Base-by-base conservation (phyloP, 805 yeast genomes). In the Myxozyma geophila region DNA sequence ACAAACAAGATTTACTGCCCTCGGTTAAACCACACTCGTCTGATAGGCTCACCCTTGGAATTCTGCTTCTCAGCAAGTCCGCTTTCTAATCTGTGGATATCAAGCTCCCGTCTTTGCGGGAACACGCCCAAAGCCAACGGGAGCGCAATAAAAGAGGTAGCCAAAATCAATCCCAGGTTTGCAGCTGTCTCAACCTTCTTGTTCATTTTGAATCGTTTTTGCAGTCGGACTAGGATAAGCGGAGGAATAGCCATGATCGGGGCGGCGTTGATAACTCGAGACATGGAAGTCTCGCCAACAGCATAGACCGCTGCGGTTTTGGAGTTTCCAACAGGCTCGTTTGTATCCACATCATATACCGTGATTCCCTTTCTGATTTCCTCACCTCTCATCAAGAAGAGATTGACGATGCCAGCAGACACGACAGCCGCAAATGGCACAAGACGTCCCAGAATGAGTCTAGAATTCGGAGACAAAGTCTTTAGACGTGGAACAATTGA, bases 361-460 rank as follows among this genome's bases (percentile, higher is more conserved):
- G 78, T 64, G 61, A 78, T 78, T 19, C 81, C 81, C 58, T 71
- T 88, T 70, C 85, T 86, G 73, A 95, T 87, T 77, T 95, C 99
- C 76, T 92, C 96, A 62, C 93, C 85, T 79, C 99, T 86, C 99
- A 95, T 95, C 64, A 96, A 82, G 72, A 90, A 91, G n/a, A 95
- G 97, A 70, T 95, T 95, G 46, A 92, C 96, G 40, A 95, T 81
- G 74, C 99, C 98, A 0, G 99, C 99, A 58, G 95, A 87, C 0
- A 92, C 98, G 41, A 95, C 99, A 1, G 99, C 99, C 0, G 98
- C 98, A 79, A 95, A 95, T 7, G 99, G 99, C 12, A 95, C 96
- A 62, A 95, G 81, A 70, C 99, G 87, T 48, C 92, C 87, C 60
- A 95, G 77, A 37, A 92, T 81, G 70, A 87, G 77, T 73, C 81